Evolutionary conservation across 2,329 filamentous ascomycete species (phyloP), one percentile per base, ranked within the genome.

Genomic region (Colletotrichum brevisporum): DNA sequence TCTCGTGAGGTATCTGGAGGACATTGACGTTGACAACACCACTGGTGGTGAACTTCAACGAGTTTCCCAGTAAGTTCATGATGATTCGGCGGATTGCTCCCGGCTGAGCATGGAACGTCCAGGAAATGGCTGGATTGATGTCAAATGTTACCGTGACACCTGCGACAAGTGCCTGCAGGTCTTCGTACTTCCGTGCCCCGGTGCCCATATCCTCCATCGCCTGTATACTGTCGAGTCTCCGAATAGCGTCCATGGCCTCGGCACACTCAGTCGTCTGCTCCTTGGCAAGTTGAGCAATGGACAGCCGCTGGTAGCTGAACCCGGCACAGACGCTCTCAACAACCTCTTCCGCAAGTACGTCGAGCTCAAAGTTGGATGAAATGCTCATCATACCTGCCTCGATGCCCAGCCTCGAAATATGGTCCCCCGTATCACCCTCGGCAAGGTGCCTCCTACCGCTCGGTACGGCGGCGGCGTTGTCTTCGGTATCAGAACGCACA

Each of bases 1-100:
- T 12, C 16, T 4, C 51, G 16, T 0, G 39, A n/a, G 1, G 55
- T n/a, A 0, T 45, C 24, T 77, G 79, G 0, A 69, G 71, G 1
- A 81, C 70, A 0, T 72, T 72, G 1, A 81, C 73, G 5, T 73
- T 73, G 57, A 83, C 77, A 0, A 74, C 71, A 1, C 81, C 81
- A 0, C 63, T 59, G 1, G 63, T 69, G 0, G 89, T 91, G 67
- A 89, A 91, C 73, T 91, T 91, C 70, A 91, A 81, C 0, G 89
- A 82, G 73, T 91, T 91, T 9, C 88, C 87, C 45, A 90, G 85
- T 0, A 91, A 70, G 50, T 91, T 91, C 87, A 90, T 89, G 27
- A 91, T 80, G 26, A 91, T 86, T 1, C 88, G 83, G 15, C 82
- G 77, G 9, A 83, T 70, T 0, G 82, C 82, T 0, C 89, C 89